Evolutionary conservation across 192 early-diverging fungal genomes (phyloP), one percentile per base, ranked within the genome.

Genomic region (Backusella tuberculispora): DNA sequence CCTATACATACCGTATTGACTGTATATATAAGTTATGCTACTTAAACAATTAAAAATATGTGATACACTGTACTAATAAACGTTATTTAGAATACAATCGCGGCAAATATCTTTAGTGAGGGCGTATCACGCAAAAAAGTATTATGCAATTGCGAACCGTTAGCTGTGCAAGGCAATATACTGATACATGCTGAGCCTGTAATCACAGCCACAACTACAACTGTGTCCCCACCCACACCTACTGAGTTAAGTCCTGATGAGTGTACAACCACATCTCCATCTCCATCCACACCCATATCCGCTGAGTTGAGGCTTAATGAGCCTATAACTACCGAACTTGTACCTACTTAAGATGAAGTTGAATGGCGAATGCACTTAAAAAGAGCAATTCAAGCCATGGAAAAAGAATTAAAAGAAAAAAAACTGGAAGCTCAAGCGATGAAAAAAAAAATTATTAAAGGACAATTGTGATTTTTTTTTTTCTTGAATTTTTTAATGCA

Each of bases 21-120:
- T 34, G 29, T 34, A 2, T 66, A 66, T 43, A 40, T 66, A 43
- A 66, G 65, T 43, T 43, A 66, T 66, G 41, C 65, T 43, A 66
- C 65, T 43, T 66, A 66, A 66, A 42, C 41, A 66, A 40, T 66
- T 66, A 17, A 66, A 66, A 66, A 66, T n/a, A 66, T 43, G 65
- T 66, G 4, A 66, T 66, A 43, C 15, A 66, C 40, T 66, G 65
- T 66, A 66, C 40, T 66, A 66, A 66, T 42, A 66, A 41, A 66
- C 65, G 38, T 17, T 66, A 66, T 66, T 66, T 66, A 66, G 65
- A 43, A 41, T 42, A 66, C 38, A 66, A 43, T 21, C n/a, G 40
- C 6, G 65, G 19, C 65, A 66, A 42, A 43, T 38, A 43, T 43
- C 65, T 66, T 38, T 65, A 12, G 37, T 65, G 63, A 65, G 38